A percentile compares a stretch with the other conserved stretches of the same genome.
Conservation (phyloP, 352 stramenopile genomes). For the Globisporangium acanthophoron region DNA sequence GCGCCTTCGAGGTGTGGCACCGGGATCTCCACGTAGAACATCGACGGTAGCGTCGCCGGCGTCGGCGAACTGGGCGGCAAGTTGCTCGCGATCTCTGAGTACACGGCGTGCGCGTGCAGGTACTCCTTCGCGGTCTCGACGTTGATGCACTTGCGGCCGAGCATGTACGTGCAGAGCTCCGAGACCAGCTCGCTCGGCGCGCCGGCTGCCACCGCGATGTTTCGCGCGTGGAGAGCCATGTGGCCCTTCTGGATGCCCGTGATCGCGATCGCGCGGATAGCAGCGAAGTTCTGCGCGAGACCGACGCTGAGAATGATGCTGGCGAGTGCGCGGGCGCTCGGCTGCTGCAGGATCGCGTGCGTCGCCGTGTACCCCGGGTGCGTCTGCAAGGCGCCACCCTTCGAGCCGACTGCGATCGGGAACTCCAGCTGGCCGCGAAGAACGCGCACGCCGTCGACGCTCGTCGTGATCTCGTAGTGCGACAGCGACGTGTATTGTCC, state of each 20-base stretch:
- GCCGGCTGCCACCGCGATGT: constrained; percentile 79
- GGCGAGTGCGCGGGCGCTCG: constrained; percentile 50
- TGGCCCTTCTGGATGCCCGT: constrained; percentile 85
- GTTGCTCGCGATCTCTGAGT: constrained; percentile 56
- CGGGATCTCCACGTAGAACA: constrained; percentile 83
- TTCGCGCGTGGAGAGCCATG: constrained; percentile 83
- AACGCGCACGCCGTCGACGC: constrained; percentile 33
- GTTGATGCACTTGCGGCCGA: constrained; percentile 73
- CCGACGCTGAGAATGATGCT: constrained; percentile 78
- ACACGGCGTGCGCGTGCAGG: constrained; percentile 72
- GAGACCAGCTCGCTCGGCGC: constrained; percentile 74
- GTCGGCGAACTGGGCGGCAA: constrained; percentile 28
- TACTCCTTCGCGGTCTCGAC: constrained; percentile 83
- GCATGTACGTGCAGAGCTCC: constrained; percentile 85
- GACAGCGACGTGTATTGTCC: constrained; percentile 81
- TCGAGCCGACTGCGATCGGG: constrained; percentile 75
- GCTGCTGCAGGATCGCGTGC: constrained; percentile 71
- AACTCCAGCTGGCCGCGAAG: constrained; percentile 72
- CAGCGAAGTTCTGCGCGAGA: constrained; percentile 84
- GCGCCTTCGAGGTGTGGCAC: constrained; percentile 62
- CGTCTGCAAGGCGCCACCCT: constrained; percentile 75
- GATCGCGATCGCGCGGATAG: constrained; percentile 78
- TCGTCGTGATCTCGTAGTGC: constrained; percentile 48
- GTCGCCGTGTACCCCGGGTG: constrained; percentile 76
- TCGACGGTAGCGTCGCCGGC: constrained; percentile 46